Conservation (phyloP, 768 basidiomycete genomes). For the Melanogaster broomeanus region DNA sequence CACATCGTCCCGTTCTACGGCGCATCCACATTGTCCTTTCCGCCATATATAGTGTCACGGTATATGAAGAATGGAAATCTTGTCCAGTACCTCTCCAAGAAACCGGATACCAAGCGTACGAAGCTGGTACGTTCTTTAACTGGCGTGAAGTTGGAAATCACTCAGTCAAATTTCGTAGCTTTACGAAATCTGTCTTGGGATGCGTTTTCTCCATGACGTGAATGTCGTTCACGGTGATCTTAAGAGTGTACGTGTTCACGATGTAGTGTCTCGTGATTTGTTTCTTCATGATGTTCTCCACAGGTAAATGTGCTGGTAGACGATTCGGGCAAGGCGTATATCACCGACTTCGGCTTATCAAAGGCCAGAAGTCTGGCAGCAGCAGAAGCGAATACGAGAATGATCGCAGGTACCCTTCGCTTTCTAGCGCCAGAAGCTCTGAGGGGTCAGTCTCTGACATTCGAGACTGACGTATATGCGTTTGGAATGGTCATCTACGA, state of each 20-base stretch:
- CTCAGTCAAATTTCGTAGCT: slow-evolving; percentile 2
- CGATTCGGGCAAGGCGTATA: slow-evolving; percentile 29
- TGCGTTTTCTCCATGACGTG: slow-evolving; percentile 16
- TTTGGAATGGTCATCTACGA: slow-evolving; percentile 34
- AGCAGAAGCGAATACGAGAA: slow-evolving; percentile 16
- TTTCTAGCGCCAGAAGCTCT: slow-evolving; percentile 35
- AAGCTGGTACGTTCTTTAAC: not conserved
- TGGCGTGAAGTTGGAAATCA: too few species aligned
- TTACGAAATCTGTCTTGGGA: slow-evolving; percentile 11
- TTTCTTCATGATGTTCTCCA: not conserved
- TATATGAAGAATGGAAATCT: slow-evolving; percentile 9
- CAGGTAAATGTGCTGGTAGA: slow-evolving; percentile 37
- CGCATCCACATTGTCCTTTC: slow-evolving; percentile 3
- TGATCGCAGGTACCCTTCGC: slow-evolving; percentile 27
- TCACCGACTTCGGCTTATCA: slow-evolving; percentile 37
- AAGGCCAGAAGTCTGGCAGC: slow-evolving; percentile 18
- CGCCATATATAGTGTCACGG: slow-evolving; percentile 10
- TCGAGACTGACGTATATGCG: slow-evolving; percentile 29
- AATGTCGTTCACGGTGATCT: slow-evolving; percentile 31
- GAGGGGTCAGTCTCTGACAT: slow-evolving; percentile 10
- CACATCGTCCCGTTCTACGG: slow-evolving; percentile 15
- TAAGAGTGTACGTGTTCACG: slow-evolving; percentile 20
- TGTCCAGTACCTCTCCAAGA: slow-evolving; percentile 1
- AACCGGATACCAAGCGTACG: not conserved
- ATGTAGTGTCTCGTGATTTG: not conserved